phyloP scores from a whole-genome alignment of 371 early-diverging fungal genomes.

The Conidiobolus incongruus region DNA sequence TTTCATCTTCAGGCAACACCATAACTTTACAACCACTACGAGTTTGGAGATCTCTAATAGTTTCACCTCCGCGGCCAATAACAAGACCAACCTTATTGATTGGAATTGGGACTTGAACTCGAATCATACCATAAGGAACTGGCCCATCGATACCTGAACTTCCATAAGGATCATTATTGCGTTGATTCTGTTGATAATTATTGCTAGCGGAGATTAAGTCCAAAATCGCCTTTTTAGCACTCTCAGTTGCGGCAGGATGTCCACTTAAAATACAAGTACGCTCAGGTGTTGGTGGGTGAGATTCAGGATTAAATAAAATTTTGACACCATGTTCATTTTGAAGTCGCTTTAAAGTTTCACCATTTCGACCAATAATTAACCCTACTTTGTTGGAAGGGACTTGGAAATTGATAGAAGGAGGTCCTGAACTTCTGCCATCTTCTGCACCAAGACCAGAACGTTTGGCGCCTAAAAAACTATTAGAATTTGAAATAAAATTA shows the following conservation, averaged over 20 bases:
- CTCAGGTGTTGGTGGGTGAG: neutral
- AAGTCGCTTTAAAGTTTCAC: conserved; percentile 58
- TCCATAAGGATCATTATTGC: conserved; percentile 17
- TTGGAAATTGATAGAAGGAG: conserved; percentile 19
- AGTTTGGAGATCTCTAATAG: conserved; percentile 59
- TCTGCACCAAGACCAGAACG: conserved; percentile 31
- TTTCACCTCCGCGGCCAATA: conserved; percentile 79
- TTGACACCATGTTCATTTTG: conserved; percentile 43
- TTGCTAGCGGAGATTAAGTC: neutral
- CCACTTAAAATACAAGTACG: neutral
- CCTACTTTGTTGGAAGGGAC: conserved; percentile 55
- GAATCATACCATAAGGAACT: conserved; percentile 10
- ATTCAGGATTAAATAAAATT: conserved; percentile 45
- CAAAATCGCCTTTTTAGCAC: neutral
- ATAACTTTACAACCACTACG: conserved; percentile 60
- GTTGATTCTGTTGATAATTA: conserved; percentile 21
- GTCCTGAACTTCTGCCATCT: conserved; percentile 11
- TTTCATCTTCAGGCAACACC: conserved; percentile 24
- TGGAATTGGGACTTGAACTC: conserved; percentile 28
- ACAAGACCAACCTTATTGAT: conserved; percentile 58
- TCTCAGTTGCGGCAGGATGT: neutral
- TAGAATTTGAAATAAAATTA: neutral
- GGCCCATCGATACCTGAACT: conserved; percentile 10
- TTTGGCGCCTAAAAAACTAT: conserved; percentile 1
- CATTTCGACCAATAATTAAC: conserved; percentile 62